Conservation (phyloP, 768 basidiomycete genomes). For the Candolleomyces aberdarensis region DNA sequence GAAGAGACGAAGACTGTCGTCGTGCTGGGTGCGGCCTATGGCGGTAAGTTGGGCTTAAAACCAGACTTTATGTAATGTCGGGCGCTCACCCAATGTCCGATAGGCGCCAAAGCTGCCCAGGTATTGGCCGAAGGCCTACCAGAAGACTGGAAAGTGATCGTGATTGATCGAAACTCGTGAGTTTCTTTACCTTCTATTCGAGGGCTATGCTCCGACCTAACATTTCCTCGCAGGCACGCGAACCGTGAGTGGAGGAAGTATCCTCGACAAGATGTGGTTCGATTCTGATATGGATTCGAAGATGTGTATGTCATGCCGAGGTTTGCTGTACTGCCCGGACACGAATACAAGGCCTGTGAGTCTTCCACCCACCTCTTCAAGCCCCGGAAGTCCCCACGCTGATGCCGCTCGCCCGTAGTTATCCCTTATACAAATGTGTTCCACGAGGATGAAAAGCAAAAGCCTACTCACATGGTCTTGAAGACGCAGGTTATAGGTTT, state of each 20-base stretch:
- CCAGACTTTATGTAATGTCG: not conserved
- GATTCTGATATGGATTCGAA: conserved; percentile 11
- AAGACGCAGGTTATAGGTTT: conserved; percentile 46
- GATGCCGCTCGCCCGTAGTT: conserved; percentile 26
- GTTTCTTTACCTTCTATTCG: conserved; percentile 14
- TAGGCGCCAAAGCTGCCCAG: conserved; percentile 49
- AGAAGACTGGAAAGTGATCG: conserved; percentile 49
- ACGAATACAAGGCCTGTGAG: conserved; percentile 66
- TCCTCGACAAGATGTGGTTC: not conserved
- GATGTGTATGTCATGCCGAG: conserved; percentile 60
- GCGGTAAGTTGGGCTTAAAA: conserved; percentile 32
- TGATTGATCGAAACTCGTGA: conserved; percentile 60
- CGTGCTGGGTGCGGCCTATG: conserved; percentile 56
- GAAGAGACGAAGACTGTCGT: conserved; percentile 38
- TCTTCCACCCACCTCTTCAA: conserved; percentile 1
- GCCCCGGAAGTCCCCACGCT: not conserved
- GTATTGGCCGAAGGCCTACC: conserved; percentile 48
- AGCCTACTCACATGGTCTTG: conserved; percentile 31
- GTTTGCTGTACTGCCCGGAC: conserved; percentile 53
- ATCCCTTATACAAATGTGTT: conserved; percentile 55
- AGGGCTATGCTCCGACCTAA: not conserved
- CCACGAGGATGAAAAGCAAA: conserved; percentile 14
- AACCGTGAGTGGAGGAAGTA: conserved; percentile 33
- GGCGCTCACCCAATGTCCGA: not conserved
- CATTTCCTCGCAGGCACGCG: conserved; percentile 33